A percentile compares a stretch with the other conserved stretches of the same genome.
These are phyloP conservation scores for Leucocoprinus gongylophorus DNA, from an alignment of 1,284 basidiomycete genomes.

Conservation along the genomic window DNA sequence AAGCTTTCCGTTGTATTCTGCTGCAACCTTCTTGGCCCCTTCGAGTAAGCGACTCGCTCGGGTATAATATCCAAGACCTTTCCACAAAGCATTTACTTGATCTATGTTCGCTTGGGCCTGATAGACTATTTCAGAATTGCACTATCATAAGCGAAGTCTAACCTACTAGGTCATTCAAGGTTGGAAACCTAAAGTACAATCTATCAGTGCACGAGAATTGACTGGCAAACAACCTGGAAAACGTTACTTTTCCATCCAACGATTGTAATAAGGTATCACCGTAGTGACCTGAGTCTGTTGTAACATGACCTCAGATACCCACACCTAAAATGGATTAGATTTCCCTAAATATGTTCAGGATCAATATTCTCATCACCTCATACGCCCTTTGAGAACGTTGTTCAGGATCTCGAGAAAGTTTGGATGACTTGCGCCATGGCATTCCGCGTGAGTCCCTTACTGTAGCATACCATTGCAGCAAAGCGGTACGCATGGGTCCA, in stretches of 20 bases:
- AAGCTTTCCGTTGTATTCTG: constrained; percentile 61
- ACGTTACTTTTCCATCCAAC: constrained; percentile 73
- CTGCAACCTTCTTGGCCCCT: constrained; percentile 73
- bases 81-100: constrained; percentile 84
- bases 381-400: constrained; percentile 70
- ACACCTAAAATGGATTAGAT: constrained; percentile 47
- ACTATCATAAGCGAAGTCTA: neutral
- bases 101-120: constrained; percentile 72
- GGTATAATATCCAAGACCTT: constrained; percentile 88
- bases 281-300: constrained; percentile 93
- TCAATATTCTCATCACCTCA: constrained; percentile 42
- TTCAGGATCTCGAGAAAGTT: constrained; percentile 41
- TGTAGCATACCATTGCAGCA: constrained; percentile 62
- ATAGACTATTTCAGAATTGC: neutral
- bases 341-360: neutral
- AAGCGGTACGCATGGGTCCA: constrained; percentile 36
- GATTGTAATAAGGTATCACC: constrained; percentile 84
- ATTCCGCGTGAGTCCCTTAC: constrained; percentile 64
- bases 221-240: constrained; percentile 12
- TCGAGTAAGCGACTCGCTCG: constrained; percentile 74
- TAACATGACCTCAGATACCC: constrained; percentile 93
- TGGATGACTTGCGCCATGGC: constrained; percentile 79
- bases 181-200: constrained; percentile 61
- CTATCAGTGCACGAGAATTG: constrained; percentile 16
- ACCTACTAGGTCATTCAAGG: constrained; percentile 68